Evolutionary conservation across 495 filamentous ascomycete genomes (phyloP).

Genomic region (Lepidopterella palustris): DNA sequence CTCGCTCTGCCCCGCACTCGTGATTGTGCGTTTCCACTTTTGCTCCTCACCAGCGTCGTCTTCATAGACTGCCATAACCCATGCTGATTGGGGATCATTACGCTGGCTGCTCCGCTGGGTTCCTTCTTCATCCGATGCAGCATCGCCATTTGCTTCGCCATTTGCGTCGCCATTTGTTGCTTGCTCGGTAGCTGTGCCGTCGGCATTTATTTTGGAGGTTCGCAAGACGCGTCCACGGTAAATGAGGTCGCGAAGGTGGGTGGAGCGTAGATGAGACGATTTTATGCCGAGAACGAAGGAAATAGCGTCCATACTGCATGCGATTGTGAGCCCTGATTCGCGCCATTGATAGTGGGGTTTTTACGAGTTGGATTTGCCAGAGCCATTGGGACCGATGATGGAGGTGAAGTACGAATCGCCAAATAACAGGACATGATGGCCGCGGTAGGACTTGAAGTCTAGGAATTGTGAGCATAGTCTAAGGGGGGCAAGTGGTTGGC

Average conservation of each 20-base stretch:
- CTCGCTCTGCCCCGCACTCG: constrained; percentile 79
- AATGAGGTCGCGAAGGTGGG: constrained; percentile 90
- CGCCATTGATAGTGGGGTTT: constrained; percentile 30
- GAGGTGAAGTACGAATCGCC: constrained; percentile 99
- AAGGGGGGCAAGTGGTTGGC: neutral
- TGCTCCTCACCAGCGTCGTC: constrained; percentile 95
- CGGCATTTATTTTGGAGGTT: constrained; percentile 82
- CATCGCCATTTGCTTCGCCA: constrained; percentile 52
- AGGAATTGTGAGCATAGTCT: constrained; percentile 2
- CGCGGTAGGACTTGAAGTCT: constrained; percentile 99
- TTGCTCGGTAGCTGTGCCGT: constrained; percentile 62
- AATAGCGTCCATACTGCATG: constrained; percentile 89
- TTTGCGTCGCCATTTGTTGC: constrained; percentile 33
- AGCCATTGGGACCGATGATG: constrained; percentile 98
- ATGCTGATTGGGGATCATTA: constrained; percentile 82
- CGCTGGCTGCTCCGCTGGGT: constrained; percentile 45
- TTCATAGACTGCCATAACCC: constrained; percentile 99
- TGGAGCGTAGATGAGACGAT: constrained; percentile 89
- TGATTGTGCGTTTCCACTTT: constrained; percentile 92
- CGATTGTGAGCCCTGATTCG: constrained; percentile 24
- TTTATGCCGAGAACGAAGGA: constrained; percentile 99
- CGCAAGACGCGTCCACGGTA: constrained; percentile 93
- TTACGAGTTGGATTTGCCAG: constrained; percentile 99
- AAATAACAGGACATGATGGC: constrained; percentile 84
- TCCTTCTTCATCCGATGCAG: constrained; percentile 47